phyloP scores from a whole-genome alignment of 169 alveolate species.

The Ichthyophthirius multifiliis region DNA sequence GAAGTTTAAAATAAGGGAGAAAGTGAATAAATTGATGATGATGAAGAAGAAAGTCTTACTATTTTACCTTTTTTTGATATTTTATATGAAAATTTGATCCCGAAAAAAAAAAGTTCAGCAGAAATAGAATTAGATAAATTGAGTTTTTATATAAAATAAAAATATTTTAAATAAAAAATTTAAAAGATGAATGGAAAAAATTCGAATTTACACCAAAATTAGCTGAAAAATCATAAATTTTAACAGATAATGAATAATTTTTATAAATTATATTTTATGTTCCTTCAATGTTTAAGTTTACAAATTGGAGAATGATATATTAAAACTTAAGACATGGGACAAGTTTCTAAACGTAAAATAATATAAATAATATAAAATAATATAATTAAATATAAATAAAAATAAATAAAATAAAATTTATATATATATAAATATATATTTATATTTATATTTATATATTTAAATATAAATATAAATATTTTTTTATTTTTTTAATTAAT shows the following conservation, averaged over 20 bases:
- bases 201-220: neutral
- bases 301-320: slow-evolving; percentile 16
- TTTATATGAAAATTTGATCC: neutral
- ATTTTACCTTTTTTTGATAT: slow-evolving; percentile 6
- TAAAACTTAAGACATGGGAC: slow-evolving; percentile 31
- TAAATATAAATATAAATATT: no score
- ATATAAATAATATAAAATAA: neutral
- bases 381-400: neutral
- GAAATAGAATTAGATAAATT: neutral
- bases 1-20: neutral
- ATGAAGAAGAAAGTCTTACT: neutral
- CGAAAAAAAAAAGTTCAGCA: neutral
- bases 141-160: neutral
- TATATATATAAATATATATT: no score
- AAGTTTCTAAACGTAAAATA: slow-evolving; percentile 14
- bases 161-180: neutral
- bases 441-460: no score
- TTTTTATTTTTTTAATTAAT: no score
- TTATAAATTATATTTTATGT: slow-evolving; percentile 18
- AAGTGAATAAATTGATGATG: neutral
- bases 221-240: neutral
- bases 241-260: neutral
- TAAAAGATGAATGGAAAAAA: neutral
- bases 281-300: slow-evolving; percentile 32
- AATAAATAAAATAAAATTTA: no score